Conservation (phyloP, 805 yeast species). For the Candida sphagnicola region DNA sequence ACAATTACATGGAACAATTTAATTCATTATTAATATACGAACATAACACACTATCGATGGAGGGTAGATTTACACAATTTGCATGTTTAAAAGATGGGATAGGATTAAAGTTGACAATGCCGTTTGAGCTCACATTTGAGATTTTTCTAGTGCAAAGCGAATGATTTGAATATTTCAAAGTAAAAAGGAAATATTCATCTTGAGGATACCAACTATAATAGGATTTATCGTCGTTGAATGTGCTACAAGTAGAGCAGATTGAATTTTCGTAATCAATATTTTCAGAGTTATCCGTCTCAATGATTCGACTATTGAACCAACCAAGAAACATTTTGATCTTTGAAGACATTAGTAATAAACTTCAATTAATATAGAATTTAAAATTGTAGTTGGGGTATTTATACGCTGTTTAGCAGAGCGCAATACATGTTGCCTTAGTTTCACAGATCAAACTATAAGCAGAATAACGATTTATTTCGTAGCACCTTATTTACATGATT, state of each 20-base stretch:
- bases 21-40: too few species aligned
- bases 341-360: background rate
- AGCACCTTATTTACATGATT: too few species aligned
- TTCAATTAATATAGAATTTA: too few species aligned
- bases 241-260: too few species aligned
- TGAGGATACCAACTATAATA: slow-evolving; percentile 2
- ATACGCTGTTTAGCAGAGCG: background rate
- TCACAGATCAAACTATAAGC: background rate
- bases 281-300: too few species aligned
- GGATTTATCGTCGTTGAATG: slow-evolving; percentile 1
- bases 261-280: too few species aligned
- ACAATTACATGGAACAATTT: too few species aligned
- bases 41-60: too few species aligned
- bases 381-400: background rate
- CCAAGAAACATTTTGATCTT: background rate
- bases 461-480: too few species aligned
- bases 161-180: background rate
- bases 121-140: background rate
- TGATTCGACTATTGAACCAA: background rate
- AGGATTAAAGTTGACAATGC: too few species aligned
- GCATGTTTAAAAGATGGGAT: too few species aligned
- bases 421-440: background rate
- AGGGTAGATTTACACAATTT: too few species aligned
- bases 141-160: background rate
- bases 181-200: background rate